These are phyloP conservation scores for Chytriomyces hyalinus DNA, from an alignment of 192 early-diverging fungal species.

Conservation along the genomic window DNA sequence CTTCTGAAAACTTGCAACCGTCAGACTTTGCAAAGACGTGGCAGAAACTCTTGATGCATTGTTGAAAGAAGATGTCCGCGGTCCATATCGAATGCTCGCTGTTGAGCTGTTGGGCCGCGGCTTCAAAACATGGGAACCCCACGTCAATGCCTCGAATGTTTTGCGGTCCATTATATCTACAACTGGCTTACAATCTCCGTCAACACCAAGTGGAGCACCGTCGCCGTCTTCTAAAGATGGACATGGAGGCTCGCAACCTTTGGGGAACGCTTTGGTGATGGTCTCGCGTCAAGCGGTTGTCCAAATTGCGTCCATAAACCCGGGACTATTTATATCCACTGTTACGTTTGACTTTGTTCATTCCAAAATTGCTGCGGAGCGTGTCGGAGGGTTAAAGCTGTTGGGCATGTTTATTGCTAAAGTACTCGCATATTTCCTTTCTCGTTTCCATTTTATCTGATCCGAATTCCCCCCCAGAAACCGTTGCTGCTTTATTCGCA, in stretches of 20 bases:
- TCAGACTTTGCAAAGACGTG: constrained; percentile 59
- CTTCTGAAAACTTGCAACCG: constrained; percentile 16
- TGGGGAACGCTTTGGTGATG: constrained; percentile 50
- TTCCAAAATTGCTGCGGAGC: constrained; percentile 63
- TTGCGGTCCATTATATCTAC: constrained; percentile 66
- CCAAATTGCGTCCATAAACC: constrained; percentile 69
- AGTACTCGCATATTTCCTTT: constrained; percentile 39
- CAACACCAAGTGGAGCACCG: constrained; percentile 7
- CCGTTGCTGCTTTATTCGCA: constrained; percentile 68
- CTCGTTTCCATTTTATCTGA: neutral
- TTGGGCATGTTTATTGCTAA: constrained; percentile 77
- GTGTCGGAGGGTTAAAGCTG: constrained; percentile 65
- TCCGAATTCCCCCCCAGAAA: constrained; percentile 50
- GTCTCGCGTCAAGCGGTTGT: constrained; percentile 74
- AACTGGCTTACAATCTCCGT: constrained; percentile 44
- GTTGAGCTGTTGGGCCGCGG: constrained; percentile 77
- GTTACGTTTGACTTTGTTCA: constrained; percentile 76
- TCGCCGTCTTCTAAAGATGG: constrained; percentile 9
- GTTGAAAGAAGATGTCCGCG: constrained; percentile 60
- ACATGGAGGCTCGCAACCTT: neutral
- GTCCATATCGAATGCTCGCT: constrained; percentile 61
- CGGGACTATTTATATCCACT: constrained; percentile 73
- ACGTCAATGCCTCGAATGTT: constrained; percentile 69
- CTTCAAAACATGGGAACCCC: constrained; percentile 76
- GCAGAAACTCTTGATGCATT: constrained; percentile 72